Conservation (phyloP, 75 land plant species). For the Pinus albicaulis region DNA sequence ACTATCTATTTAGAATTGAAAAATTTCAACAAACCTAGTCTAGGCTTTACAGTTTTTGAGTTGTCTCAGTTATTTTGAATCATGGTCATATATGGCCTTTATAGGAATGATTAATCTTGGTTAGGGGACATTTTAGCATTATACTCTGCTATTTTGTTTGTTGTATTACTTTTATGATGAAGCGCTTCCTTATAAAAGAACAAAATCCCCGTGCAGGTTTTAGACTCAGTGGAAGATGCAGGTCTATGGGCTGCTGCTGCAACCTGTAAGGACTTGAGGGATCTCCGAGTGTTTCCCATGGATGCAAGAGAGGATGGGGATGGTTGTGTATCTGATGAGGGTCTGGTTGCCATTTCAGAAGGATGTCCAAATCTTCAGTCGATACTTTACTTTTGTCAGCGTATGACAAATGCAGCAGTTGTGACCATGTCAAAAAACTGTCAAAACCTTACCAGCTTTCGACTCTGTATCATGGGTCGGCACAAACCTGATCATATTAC, state of each 20-base stretch:
- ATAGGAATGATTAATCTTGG: too few species aligned
- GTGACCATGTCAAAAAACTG: conserved; percentile 73
- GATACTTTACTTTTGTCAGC: conserved; percentile 86
- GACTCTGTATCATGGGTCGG: conserved; percentile 85
- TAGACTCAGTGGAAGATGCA: conserved; percentile 76
- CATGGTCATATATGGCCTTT: too few species aligned
- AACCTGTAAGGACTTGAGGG: conserved; percentile 70
- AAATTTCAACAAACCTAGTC: too few species aligned
- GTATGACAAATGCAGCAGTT: conserved; percentile 91
- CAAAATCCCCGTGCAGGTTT: conserved; percentile 33
- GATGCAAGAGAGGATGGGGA: conserved; percentile 47
- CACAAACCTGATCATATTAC: conserved; percentile 56
- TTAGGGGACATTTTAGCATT: too few species aligned
- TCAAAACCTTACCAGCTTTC: conserved; percentile 66
- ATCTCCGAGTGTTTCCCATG: conserved; percentile 78
- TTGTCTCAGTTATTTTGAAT: too few species aligned
- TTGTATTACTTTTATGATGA: not conserved
- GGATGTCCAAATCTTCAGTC: conserved; percentile 80
- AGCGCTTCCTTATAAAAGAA: not conserved
- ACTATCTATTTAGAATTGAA: too few species aligned
- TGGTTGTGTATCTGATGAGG: conserved; percentile 68
- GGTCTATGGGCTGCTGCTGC: conserved; percentile 70
- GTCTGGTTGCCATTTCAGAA: conserved; percentile 79
- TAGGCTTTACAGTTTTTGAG: too few species aligned
- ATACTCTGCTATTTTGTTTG: too few species aligned